phyloP scores from a whole-genome alignment of 2,329 filamentous ascomycete genomes.

The Dryadomyces quercus-mongolicae region DNA sequence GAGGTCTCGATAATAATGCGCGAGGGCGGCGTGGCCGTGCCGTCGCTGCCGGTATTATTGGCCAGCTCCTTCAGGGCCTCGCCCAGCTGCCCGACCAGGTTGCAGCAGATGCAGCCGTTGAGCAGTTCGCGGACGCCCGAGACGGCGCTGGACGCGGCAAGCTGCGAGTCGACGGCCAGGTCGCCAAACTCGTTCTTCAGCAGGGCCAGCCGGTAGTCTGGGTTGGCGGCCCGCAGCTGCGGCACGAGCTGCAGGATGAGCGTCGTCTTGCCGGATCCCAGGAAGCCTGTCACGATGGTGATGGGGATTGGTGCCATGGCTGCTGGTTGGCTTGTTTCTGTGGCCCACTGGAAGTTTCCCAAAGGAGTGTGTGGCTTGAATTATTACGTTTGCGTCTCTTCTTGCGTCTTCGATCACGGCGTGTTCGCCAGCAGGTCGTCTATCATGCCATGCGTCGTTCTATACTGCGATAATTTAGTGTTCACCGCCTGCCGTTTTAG shows the following conservation, averaged over 20 bases:
- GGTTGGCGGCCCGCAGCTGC: constrained; percentile 64
- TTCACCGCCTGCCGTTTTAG: not conserved
- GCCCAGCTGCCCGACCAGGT: constrained; percentile 82
- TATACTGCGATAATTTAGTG: not conserved
- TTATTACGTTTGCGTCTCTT: too few species aligned
- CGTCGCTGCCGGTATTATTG: constrained; percentile 25
- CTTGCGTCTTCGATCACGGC: too few species aligned
- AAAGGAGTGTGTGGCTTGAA: too few species aligned
- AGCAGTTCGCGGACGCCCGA: constrained; percentile 85
- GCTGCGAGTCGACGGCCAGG: constrained; percentile 82
- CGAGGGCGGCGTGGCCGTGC: constrained; percentile 41
- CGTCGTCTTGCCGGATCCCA: constrained; percentile 93
- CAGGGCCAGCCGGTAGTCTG: constrained; percentile 74
- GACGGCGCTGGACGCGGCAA: constrained; percentile 72
- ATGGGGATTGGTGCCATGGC: constrained; percentile 65
- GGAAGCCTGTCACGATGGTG: constrained; percentile 91
- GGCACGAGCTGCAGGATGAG: constrained; percentile 88
- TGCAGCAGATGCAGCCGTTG: constrained; percentile 98
- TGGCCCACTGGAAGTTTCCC: too few species aligned
- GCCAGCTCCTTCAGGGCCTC: constrained; percentile 68
- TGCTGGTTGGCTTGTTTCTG: too few species aligned
- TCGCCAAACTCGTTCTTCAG: constrained; percentile 99
- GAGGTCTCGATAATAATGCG: constrained; percentile 90
- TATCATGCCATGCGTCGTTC: too few species aligned
- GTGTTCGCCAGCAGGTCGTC: too few species aligned